A percentile compares a stretch with the other conserved stretches of the same genome.
These are phyloP conservation scores for Rhazya stricta DNA, from an alignment of 257 asterid genomes.

Conservation along the genomic window DNA sequence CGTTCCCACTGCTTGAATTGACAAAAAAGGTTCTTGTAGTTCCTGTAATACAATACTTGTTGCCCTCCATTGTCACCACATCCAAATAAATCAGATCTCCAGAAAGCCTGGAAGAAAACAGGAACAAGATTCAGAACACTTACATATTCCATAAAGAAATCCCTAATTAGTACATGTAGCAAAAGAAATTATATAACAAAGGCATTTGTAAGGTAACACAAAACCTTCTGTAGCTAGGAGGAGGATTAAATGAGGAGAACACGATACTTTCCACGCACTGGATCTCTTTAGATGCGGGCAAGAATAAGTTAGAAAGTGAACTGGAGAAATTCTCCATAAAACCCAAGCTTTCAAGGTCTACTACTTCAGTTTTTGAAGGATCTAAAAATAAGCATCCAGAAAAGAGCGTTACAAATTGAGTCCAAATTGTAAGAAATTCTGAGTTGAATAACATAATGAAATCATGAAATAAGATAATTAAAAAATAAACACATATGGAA, in stretches of 20 bases:
- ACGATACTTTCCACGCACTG: constrained; percentile 75
- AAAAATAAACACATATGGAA: neutral
- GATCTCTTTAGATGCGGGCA: constrained; percentile 70
- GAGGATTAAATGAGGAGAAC: constrained; percentile 92
- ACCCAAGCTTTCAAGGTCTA: constrained; percentile 76
- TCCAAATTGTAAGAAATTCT: constrained; percentile 11
- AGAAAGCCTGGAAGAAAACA: constrained; percentile 63
- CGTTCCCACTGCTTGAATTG: constrained; percentile 64
- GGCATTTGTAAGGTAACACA: constrained; percentile 1
- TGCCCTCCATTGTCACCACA: constrained; percentile 82
- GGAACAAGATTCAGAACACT: constrained; percentile 19
- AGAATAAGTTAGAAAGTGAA: constrained; percentile 58
- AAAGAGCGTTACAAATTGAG: constrained; percentile 11
- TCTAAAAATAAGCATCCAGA: constrained; percentile 43
- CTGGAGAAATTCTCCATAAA: constrained; percentile 63
- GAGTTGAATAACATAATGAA: constrained; percentile 3
- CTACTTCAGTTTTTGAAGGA: constrained; percentile 60
- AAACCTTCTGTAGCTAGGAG: constrained; percentile 97
- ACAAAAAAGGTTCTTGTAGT: constrained; percentile 74
- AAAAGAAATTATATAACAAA: neutral
- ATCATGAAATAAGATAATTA: neutral
- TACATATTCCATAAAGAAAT: constrained; percentile 13
- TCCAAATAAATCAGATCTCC: constrained; percentile 96
- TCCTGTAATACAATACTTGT: constrained; percentile 77
- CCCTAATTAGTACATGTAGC: neutral